These are phyloP conservation scores for Trichoderma polysporum DNA, from an alignment of 2,329 filamentous ascomycete genomes.

Conservation along the genomic window DNA sequence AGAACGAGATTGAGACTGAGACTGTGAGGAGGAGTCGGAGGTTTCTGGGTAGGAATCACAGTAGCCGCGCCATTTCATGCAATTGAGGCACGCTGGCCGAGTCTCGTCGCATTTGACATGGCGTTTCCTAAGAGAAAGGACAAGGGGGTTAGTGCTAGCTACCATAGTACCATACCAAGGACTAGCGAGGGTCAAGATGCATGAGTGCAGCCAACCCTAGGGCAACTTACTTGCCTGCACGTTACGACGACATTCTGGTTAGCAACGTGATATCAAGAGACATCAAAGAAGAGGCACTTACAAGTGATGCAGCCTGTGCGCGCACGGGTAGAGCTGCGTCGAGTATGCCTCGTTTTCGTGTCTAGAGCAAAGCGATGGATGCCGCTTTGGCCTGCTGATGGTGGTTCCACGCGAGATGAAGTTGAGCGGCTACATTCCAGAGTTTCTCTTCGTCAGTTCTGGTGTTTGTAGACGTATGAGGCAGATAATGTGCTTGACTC, in stretches of 20 bases:
- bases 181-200: background rate
- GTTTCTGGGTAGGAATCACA: conserved; percentile 37
- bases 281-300: conserved; percentile 27
- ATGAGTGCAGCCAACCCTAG: background rate
- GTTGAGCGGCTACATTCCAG: background rate
- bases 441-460: background rate
- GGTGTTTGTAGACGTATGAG: background rate
- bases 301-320: conserved; percentile 41
- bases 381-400: conserved; percentile 28
- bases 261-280: conserved; percentile 13
- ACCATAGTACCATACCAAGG: background rate
- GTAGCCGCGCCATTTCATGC: conserved; percentile 43
- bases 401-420: background rate
- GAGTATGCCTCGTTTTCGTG: conserved; percentile 38
- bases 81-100: conserved; percentile 42
- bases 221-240: conserved; percentile 36
- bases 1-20: conserved; percentile 14
- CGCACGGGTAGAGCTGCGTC: conserved; percentile 40
- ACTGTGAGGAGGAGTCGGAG: conserved; percentile 3
- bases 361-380: conserved; percentile 42
- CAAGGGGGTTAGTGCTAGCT: background rate
- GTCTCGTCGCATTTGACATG: conserved; percentile 46
- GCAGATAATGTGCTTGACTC: background rate
- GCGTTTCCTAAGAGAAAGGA: conserved; percentile 34
- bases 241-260: background rate